Conservation (phyloP, 2,329 filamentous ascomycete genomes). For the Pseudogymnoascus sp. region DNA sequence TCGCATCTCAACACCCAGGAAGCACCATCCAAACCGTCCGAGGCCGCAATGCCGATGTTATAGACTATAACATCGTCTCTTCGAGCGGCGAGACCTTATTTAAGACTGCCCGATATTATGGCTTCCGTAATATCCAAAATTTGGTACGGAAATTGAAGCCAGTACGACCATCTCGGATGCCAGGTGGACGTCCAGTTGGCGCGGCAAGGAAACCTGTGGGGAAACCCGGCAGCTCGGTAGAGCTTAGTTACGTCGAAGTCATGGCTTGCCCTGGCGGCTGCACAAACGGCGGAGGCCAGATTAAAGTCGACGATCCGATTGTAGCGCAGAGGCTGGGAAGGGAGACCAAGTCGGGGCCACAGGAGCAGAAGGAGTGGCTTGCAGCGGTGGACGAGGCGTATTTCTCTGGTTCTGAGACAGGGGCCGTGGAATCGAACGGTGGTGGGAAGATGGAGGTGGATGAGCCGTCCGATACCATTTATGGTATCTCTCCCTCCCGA, state of each 20-base stretch:
- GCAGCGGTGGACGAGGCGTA: conserved; percentile 81
- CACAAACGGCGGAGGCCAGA: conserved; percentile 93
- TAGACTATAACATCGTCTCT: conserved; percentile 68
- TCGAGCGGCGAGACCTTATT: conserved; percentile 53
- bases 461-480: conserved; percentile 40
- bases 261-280: conserved; percentile 99
- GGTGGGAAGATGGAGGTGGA: conserved; percentile 22
- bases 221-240: conserved; percentile 42
- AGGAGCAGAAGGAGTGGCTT: conserved; percentile 82
- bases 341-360: conserved; percentile 54
- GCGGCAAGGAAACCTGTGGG: conserved; percentile 46
- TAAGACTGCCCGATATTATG: conserved; percentile 85
- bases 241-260: conserved; percentile 92
- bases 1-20: conserved; percentile 62
- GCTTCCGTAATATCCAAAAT: conserved; percentile 97
- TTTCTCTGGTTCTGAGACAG: conserved; percentile 53
- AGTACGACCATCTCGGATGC: conserved; percentile 66
- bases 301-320: conserved; percentile 77
- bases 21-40: conserved; percentile 63
- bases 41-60: conserved; percentile 84
- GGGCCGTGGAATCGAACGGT: conserved; percentile 15
- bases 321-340: conserved; percentile 43
- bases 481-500: conserved; percentile 57
- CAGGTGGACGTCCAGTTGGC: conserved; percentile 59
- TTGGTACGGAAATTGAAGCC: conserved; percentile 88